Conservation (phyloP, 306 rosid genomes). For the Citrullus mucosospermus region DNA sequence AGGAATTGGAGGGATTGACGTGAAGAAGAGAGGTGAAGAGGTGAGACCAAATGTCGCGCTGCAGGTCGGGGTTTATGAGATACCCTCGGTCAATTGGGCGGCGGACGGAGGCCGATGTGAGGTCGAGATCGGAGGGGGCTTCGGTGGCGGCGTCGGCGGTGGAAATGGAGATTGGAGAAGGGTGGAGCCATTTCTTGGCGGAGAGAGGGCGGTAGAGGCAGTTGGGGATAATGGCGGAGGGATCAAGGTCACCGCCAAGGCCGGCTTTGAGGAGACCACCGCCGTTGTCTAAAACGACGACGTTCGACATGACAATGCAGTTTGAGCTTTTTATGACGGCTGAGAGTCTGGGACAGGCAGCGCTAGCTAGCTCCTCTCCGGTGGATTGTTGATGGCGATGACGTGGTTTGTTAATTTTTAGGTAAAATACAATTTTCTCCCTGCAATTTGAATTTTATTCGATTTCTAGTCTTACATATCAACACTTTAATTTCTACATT, state of each 20-base stretch:
- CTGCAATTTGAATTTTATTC: too few species aligned
- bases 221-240: conserved; percentile 52
- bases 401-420: background rate
- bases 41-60: conserved; percentile 90
- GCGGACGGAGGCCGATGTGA: conserved; percentile 82
- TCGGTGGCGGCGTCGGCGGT: conserved; percentile 6
- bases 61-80: conserved; percentile 79
- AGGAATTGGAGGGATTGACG: conserved; percentile 42
- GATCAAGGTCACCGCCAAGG: conserved; percentile 65
- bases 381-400: background rate
- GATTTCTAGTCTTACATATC: too few species aligned
- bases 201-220: conserved; percentile 60
- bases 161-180: conserved; percentile 24
- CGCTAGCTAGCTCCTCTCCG: background rate
- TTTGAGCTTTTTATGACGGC: background rate
- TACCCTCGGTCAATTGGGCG: conserved; percentile 90
- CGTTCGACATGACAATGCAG: conserved; percentile 13
- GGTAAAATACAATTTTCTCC: too few species aligned
- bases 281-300: conserved; percentile 86
- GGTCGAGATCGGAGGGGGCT: conserved; percentile 33
- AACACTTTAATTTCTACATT: too few species aligned
- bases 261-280: conserved; percentile 91
- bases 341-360: background rate
- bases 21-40: conserved; percentile 61
- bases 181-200: conserved; percentile 80